Evolutionary conservation across 495 filamentous ascomycete genomes (phyloP), one percentile per base, ranked within the genome.

Genomic region (Pyrenopolyporus hunteri): DNA sequence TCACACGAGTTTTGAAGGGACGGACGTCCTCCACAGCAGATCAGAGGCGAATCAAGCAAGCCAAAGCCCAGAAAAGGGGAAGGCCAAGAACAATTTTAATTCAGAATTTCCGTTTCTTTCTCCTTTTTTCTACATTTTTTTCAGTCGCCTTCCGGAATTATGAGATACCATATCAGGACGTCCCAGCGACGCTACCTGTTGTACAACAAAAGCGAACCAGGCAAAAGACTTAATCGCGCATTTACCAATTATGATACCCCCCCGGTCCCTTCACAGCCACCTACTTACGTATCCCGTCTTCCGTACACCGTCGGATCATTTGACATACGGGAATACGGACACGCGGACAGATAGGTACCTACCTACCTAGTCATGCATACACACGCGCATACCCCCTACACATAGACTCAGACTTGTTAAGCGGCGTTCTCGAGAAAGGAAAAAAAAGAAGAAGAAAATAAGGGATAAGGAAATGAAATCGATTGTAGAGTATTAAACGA

Each of bases 201-300:
- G 47, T 59, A 52, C 57, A 58, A 58, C 53, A 56, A 33, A 55
- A 35, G 20, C 35, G 37, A 28, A 47, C 35, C 16, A 39, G 10
- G 32, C 32, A 35, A 39, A 17, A 16, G 17, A 42, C 37, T n/a
- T 28, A 47, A 19, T 22, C 25, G 26, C 55, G 36, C 33, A 19
- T n/a, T n/a, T n/a, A n/a, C n/a, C n/a, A n/a, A n/a, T 33, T 11
- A 49, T 42, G 57, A 44, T 31, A 69, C 49, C 47, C 59, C 14
- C 5, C 28, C 28, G 5, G 7, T 29, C 7, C 5, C 14, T 22
- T 6, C n/a, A n/a, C n/a, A n/a, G n/a, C n/a, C n/a, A n/a, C n/a
- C n/a, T n/a, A n/a, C n/a, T 20, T 20, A 20, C 17, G 13, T 11
- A 1, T 26, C 39, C 6, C 26, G 13, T 31, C 14, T 13, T 10